Conservation (phyloP, 345 rosid species). For the Melaleuca alternifolia region DNA sequence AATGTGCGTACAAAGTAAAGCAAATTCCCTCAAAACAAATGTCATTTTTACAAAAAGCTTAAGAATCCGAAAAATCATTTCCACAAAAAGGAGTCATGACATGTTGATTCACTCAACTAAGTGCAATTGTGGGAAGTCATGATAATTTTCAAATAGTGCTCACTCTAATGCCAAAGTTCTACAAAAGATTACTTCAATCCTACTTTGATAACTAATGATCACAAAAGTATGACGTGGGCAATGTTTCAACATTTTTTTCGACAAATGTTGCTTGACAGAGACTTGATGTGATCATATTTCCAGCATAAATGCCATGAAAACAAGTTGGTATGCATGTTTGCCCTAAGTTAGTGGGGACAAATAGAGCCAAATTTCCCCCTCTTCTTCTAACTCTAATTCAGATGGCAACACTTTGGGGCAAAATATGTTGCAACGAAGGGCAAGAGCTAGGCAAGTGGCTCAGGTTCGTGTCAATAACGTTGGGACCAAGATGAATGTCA, state of each 20-base stretch:
- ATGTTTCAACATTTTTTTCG: not conserved
- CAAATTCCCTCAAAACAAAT: not conserved
- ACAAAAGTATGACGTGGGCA: too few relatives aligned
- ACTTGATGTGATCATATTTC: not conserved
- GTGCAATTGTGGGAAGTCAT: not conserved
- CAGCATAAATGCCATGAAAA: not conserved
- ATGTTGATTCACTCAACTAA: not conserved
- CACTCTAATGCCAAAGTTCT: not conserved
- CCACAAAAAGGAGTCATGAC: not conserved
- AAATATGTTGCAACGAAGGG: not conserved
- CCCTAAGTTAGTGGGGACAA: not conserved
- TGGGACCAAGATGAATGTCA: too few relatives aligned
- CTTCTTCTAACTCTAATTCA: not conserved
- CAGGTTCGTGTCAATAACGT: not conserved
- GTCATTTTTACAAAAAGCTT: not conserved
- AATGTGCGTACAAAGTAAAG: not conserved
- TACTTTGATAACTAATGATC: too few relatives aligned
- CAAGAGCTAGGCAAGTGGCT: too few relatives aligned
- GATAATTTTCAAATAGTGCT: rapidly evolving
- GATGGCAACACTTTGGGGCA: not conserved
- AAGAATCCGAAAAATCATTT: not conserved
- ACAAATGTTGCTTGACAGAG: not conserved
- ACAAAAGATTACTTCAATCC: too few relatives aligned
- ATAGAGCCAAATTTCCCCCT: too few relatives aligned
- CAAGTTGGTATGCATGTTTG: not conserved